Conservation (phyloP, 768 basidiomycete genomes). For the Lanmaoa pseudosensibilis region DNA sequence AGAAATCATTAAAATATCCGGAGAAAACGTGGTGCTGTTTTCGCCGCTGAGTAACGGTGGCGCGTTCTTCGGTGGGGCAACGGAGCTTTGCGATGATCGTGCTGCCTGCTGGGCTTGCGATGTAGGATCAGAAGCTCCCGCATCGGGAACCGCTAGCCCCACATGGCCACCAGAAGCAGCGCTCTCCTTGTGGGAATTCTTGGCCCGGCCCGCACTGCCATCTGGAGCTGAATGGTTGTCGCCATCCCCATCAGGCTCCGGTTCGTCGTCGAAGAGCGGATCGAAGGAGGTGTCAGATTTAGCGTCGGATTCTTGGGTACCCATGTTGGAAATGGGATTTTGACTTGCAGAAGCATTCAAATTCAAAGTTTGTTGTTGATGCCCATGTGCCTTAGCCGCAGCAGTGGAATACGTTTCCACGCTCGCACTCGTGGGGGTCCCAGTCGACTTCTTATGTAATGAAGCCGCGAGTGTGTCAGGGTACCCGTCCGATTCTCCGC, state of each 20-base stretch:
- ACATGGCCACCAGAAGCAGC: conserved; percentile 11
- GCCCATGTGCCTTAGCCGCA: conserved; percentile 21
- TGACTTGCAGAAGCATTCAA: conserved; percentile 23
- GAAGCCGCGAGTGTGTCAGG: conserved; percentile 10
- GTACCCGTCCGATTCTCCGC: conserved; percentile 21
- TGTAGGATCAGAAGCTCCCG: conserved; percentile 19
- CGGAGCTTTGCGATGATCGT: conserved; percentile 35
- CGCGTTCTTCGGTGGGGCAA: conserved; percentile 69
- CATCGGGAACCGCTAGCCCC: conserved; percentile 33
- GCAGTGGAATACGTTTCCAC: conserved; percentile 21
- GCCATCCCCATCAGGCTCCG: conserved; percentile 56
- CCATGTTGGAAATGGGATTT: conserved; percentile 24
- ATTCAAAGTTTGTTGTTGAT: conserved; percentile 14
- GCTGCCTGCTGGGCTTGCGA: conserved; percentile 23
- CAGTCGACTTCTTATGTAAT: conserved; percentile 13
- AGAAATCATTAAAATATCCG: conserved; percentile 84
- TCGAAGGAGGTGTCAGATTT: conserved; percentile 83
- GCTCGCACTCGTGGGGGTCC: conserved; percentile 20
- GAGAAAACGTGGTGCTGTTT: conserved; percentile 64
- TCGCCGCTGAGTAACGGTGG: conserved; percentile 68
- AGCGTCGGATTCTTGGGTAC: conserved; percentile 50
- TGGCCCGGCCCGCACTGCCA: conserved; percentile 18
- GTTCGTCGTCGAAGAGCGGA: conserved; percentile 88
- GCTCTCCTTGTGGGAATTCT: conserved; percentile 16
- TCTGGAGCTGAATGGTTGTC: conserved; percentile 22